Percentiles rank a stretch among this genome's conserved stretches.
Evolutionary conservation across 345 rosid genomes (phyloP).

Genomic region (Lagerstroemia speciosa): DNA sequence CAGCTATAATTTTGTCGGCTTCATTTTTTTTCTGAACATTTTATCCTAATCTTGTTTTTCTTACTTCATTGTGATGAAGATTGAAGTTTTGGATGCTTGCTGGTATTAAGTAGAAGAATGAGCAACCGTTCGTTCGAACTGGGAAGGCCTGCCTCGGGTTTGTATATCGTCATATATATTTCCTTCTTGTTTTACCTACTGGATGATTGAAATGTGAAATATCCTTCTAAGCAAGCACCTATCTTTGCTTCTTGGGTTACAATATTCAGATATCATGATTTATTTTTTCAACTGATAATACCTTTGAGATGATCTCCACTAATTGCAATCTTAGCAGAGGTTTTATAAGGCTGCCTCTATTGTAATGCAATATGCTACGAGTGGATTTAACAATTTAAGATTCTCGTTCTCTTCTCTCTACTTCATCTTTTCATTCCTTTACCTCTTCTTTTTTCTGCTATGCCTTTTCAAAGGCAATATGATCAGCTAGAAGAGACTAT

Average conservation of each 20-base stretch:
- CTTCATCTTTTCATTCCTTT: background rate
- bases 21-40: background rate
- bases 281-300: background rate
- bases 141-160: constrained; percentile 50
- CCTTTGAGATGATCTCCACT: background rate
- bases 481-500: background rate
- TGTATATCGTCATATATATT: background rate
- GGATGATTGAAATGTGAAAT: background rate
- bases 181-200: constrained; percentile 6
- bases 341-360: background rate
- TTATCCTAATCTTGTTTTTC: background rate
- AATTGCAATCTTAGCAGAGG: background rate
- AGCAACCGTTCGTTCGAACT: constrained; percentile 40
- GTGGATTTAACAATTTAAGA: background rate
- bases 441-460: background rate
- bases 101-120: constrained; percentile 41
- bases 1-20: background rate
- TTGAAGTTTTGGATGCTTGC: constrained; percentile 33
- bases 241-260: background rate
- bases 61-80: constrained; percentile 9
- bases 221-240: background rate
- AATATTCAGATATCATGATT: background rate
- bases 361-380: background rate
- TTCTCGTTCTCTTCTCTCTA: background rate
- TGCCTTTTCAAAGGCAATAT: background rate